phyloP scores from a whole-genome alignment of 495 filamentous ascomycete genomes.

The Annulohypoxylon stygium region DNA sequence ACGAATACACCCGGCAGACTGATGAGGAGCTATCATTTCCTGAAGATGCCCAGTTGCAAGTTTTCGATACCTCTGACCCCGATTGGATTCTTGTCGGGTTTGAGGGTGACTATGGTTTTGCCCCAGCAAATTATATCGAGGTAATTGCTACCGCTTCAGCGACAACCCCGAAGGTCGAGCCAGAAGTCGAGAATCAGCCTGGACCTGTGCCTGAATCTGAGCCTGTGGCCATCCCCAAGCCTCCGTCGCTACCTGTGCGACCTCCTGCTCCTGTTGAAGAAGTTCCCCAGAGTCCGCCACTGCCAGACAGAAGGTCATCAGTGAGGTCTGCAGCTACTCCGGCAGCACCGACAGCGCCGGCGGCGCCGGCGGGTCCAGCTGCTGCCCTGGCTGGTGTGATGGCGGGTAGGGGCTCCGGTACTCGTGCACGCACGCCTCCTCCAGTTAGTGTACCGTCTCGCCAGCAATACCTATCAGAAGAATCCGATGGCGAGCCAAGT shows the following conservation, averaged over 20 bases:
- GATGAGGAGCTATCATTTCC: conserved; percentile 97
- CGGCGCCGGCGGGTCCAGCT: conserved; percentile 41
- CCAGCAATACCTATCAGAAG: conserved; percentile 70
- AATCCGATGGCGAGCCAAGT: conserved; percentile 71
- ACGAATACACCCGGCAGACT: conserved; percentile 96
- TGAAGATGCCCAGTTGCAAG: conserved; percentile 84
- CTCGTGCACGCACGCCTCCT: conserved; percentile 43
- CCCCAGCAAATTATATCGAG: conserved; percentile 97
- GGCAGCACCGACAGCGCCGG: no score
- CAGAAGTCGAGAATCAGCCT: conserved; percentile 26
- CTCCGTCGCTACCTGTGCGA: conserved; percentile 46
- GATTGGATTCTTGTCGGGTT: conserved; percentile 96
- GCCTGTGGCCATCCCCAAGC: conserved; percentile 10
- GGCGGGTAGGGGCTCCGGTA: conserved; percentile 51
- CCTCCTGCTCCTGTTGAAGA: conserved; percentile 53
- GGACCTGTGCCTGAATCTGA: conserved; percentile 44
- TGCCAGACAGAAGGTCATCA: conserved; percentile 47
- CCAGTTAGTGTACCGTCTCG: conserved; percentile 53
- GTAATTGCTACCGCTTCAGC: conserved; percentile 54
- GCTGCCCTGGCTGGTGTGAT: conserved; percentile 54
- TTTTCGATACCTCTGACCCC: conserved; percentile 91
- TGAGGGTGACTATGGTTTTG: conserved; percentile 91
- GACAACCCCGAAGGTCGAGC: conserved; percentile 40
- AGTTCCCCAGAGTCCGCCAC: conserved; percentile 58
- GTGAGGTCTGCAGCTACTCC: conserved; percentile 31